phyloP scores from a whole-genome alignment of 441 rosid species.

The Adansonia rubrostipa region DNA sequence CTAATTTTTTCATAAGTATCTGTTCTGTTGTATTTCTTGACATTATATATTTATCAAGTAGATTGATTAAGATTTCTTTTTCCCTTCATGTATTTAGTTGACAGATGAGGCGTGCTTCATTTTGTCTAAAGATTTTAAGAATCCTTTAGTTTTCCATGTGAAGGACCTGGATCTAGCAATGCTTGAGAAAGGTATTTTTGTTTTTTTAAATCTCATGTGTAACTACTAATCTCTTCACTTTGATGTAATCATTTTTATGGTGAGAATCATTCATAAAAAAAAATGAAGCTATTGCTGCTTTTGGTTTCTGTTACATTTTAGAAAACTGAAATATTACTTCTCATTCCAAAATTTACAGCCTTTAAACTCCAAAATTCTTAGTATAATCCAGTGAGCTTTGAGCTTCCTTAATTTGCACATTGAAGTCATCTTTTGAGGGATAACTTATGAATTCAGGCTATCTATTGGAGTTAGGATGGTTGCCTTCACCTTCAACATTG shows the following conservation, averaged over 20 bases:
- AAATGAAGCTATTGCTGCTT: background rate
- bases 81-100: conserved; percentile 45
- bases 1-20: conserved; percentile 8
- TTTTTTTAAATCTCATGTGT: conserved; percentile 6
- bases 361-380: conserved; percentile 3
- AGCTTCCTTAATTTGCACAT: conserved; percentile 2
- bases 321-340: conserved; percentile 7
- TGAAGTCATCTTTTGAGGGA: background rate
- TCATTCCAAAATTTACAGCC: background rate
- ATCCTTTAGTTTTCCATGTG: conserved; percentile 53
- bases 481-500: background rate
- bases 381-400: background rate
- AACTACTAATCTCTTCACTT: background rate
- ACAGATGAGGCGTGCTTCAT: conserved; percentile 53
- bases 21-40: background rate
- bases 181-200: conserved; percentile 63
- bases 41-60: conserved; percentile 7
- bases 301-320: background rate
- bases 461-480: background rate
- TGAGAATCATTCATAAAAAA: conserved; percentile 2
- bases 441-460: background rate
- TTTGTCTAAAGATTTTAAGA: conserved; percentile 60
- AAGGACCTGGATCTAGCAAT: conserved; percentile 57
- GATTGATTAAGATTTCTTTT: conserved; percentile 25
- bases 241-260: background rate